Conservation (phyloP, 2,329 filamentous ascomycete genomes). For the Trichoderma breve region DNA sequence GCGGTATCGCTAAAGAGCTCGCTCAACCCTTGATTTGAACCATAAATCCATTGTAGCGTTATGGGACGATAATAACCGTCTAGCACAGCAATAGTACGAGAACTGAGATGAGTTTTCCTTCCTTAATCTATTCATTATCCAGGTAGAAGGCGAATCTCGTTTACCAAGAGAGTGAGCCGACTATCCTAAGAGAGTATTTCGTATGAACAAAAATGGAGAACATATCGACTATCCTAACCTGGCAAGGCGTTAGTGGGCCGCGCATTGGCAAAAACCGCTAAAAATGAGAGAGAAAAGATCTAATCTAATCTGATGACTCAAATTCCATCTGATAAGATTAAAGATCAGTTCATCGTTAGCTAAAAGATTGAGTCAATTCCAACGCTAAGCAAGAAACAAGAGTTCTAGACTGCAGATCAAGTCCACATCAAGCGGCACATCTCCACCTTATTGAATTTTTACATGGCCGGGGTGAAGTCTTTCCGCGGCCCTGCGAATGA, state of each 20-base stretch:
- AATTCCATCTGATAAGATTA: slow-evolving; percentile 13
- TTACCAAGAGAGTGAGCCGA: neutral
- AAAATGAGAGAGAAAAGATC: neutral
- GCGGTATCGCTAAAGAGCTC: neutral
- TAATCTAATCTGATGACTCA: slow-evolving; percentile 16
- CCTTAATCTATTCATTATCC: neutral
- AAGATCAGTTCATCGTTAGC: slow-evolving; percentile 9
- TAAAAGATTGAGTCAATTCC: neutral
- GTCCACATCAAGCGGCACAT: neutral
- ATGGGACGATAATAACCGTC: neutral
- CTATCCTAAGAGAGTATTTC: neutral
- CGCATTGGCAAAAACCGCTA: neutral
- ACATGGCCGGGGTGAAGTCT: neutral
- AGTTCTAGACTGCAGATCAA: slow-evolving; percentile 5
- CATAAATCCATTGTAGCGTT: neutral
- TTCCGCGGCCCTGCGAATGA: neutral
- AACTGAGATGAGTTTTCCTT: neutral
- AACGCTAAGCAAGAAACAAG: neutral
- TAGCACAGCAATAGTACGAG: neutral
- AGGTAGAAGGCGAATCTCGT: neutral
- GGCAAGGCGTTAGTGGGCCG: neutral
- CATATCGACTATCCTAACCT: neutral
- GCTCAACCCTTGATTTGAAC: neutral
- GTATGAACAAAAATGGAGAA: neutral
- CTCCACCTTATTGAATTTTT: neutral